These are phyloP conservation scores for Atkinsonella texensis DNA, from an alignment of 2,329 filamentous ascomycete genomes.

Conservation along the genomic window DNA sequence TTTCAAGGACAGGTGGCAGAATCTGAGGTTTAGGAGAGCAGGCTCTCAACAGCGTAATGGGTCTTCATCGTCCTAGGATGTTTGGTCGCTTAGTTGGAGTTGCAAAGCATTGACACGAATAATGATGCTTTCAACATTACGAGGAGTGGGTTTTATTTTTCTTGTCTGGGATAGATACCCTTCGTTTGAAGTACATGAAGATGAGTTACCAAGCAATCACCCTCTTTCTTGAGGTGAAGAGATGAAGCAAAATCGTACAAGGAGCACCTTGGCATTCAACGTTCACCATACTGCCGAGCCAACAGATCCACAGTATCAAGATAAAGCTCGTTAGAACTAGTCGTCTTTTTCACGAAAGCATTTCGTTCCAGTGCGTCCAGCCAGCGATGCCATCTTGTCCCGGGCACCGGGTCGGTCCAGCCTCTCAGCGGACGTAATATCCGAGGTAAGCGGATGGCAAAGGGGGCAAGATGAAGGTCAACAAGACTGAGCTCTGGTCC, in stretches of 20 bases:
- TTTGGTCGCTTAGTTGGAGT: neutral
- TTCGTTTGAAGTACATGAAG: neutral
- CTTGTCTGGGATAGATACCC: neutral
- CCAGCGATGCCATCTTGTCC: slow-evolving; percentile 57
- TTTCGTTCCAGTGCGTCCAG: slow-evolving; percentile 56
- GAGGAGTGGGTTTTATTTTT: neutral
- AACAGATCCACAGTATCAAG: slow-evolving; percentile 47
- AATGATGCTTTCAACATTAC: neutral
- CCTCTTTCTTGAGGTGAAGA: neutral
- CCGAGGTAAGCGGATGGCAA: slow-evolving; percentile 55
- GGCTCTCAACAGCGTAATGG: slow-evolving; percentile 1
- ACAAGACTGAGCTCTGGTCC: slow-evolving; percentile 45
- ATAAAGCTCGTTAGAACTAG: slow-evolving; percentile 44
- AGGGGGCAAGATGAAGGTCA: slow-evolving; percentile 65
- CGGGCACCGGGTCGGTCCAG: slow-evolving; percentile 52
- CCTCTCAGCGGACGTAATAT: slow-evolving; percentile 52
- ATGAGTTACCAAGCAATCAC: neutral
- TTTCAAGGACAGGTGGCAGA: slow-evolving; percentile 29
- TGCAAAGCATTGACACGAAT: neutral
- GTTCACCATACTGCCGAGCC: neutral
- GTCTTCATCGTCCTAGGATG: neutral
- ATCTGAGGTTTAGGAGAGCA: slow-evolving; percentile 23
- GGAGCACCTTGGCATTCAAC: neutral
- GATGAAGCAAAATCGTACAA: neutral
- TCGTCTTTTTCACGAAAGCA: slow-evolving; percentile 52